Evolutionary conservation across 2,329 filamentous ascomycete genomes (phyloP).

Genomic region (Acarospora socialis): DNA sequence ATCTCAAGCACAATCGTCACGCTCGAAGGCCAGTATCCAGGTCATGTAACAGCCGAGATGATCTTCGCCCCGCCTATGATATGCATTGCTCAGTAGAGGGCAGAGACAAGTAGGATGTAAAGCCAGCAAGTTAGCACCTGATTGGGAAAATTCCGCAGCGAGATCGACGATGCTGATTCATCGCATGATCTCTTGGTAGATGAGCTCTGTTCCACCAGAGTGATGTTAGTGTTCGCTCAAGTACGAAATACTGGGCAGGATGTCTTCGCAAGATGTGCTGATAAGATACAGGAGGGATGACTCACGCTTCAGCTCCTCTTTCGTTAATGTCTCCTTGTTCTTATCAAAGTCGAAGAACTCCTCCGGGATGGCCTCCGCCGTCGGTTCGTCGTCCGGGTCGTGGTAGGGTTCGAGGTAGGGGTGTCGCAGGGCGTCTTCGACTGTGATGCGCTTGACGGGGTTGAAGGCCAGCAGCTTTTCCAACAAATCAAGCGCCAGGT

Average conservation of each 20-base stretch:
- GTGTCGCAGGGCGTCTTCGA: conserved; percentile 93
- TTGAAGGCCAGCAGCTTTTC: conserved; percentile 97
- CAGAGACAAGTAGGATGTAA: too few relatives aligned
- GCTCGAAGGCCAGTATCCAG: too few relatives aligned
- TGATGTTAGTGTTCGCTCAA: neutral
- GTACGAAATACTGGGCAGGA: neutral
- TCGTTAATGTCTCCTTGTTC: conserved; percentile 97
- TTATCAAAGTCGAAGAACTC: conserved; percentile 99
- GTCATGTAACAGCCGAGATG: too few relatives aligned
- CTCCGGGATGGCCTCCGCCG: conserved; percentile 88
- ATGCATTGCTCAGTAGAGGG: too few relatives aligned
- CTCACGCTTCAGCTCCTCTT: conserved; percentile 88
- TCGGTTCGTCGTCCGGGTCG: conserved; percentile 96
- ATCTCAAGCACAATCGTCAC: too few relatives aligned
- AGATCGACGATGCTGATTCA: conserved; percentile 23
- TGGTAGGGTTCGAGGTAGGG: conserved; percentile 98
- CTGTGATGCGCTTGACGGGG: conserved; percentile 94
- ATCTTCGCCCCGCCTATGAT: too few relatives aligned
- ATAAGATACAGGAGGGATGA: conserved; percentile 6
- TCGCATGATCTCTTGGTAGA: conserved; percentile 93
- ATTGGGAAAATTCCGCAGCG: too few relatives aligned
- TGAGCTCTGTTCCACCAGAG: conserved; percentile 63
- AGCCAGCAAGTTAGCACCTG: too few relatives aligned
- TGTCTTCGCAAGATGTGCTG: conserved; percentile 4
- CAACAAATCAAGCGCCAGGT: conserved; percentile 79